Percentiles rank a stretch among this genome's conserved stretches.
phyloP scores from a whole-genome alignment of 2,329 filamentous ascomycete genomes.

The Exophiala alcalophila region DNA sequence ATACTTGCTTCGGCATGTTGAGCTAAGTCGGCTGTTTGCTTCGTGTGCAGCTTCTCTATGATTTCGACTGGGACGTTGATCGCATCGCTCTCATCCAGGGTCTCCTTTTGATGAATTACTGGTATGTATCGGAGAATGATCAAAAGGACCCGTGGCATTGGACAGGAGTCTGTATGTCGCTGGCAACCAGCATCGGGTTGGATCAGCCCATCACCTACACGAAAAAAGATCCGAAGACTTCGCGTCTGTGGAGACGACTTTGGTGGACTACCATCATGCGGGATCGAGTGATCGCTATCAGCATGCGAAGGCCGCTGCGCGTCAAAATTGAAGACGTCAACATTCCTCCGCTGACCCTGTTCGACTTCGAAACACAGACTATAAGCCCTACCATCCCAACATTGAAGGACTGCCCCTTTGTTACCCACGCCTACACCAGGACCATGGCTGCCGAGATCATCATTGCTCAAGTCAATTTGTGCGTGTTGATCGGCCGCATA shows the following conservation, averaged over 20 bases:
- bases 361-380: conserved; percentile 19
- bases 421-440: conserved; percentile 8
- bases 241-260: conserved; percentile 86
- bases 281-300: conserved; percentile 84
- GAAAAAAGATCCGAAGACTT: conserved; percentile 40
- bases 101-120: conserved; percentile 88
- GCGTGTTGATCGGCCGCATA: conserved; percentile 19
- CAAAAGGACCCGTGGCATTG: conserved; percentile 98
- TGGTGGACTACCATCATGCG: conserved; percentile 98
- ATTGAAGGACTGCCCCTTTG: conserved; percentile 10
- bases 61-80: conserved; percentile 92
- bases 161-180: conserved; percentile 94
- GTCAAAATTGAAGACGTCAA: conserved; percentile 70
- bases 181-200: conserved; percentile 88
- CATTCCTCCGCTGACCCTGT: conserved; percentile 10
- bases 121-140: conserved; percentile 95
- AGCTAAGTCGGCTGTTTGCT: too few species aligned
- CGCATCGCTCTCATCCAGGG: conserved; percentile 87
- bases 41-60: conserved; percentile 70
- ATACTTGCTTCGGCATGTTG: too few species aligned
- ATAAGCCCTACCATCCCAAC: conserved; percentile 10
- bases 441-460: conserved; percentile 21
- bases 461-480: conserved; percentile 17
- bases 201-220: conserved; percentile 61
- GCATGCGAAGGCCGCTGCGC: conserved; percentile 85